Evolutionary conservation across 257 asterid species (phyloP).

Genomic region (Euphrasia confusa): DNA sequence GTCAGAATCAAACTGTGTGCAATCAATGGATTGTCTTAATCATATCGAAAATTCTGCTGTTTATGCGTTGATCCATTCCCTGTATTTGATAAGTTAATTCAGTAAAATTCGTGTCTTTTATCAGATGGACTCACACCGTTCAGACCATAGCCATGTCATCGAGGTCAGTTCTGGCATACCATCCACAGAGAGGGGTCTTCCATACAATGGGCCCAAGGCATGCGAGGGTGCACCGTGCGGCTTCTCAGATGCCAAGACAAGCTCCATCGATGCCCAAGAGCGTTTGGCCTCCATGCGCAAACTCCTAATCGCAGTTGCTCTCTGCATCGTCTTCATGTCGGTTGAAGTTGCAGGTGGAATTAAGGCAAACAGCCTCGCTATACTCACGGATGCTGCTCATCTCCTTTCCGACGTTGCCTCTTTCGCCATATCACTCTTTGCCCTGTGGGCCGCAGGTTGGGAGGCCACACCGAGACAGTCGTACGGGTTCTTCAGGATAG

Average conservation of each 20-base stretch:
- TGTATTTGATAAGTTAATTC: background rate
- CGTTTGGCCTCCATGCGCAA: conserved; percentile 72
- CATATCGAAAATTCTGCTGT: background rate
- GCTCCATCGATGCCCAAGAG: conserved; percentile 62
- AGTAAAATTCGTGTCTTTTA: background rate
- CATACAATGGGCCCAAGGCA: conserved; percentile 38
- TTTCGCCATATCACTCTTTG: conserved; percentile 80
- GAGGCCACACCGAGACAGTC: conserved; percentile 93
- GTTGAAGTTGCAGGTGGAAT: conserved; percentile 82
- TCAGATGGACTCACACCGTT: conserved; percentile 59
- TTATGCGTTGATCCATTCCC: background rate
- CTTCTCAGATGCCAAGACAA: conserved; percentile 58
- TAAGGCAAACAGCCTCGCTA: conserved; percentile 87
- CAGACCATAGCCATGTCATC: conserved; percentile 44
- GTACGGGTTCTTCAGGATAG: conserved; percentile 84
- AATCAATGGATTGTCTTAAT: background rate
- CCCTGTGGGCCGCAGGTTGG: conserved; percentile 98
- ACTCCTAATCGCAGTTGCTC: conserved; percentile 56
- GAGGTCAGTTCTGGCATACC: conserved; percentile 43
- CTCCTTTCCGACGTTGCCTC: conserved; percentile 89
- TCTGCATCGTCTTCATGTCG: conserved; percentile 73
- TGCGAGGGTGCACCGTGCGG: conserved; percentile 83
- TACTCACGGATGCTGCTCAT: conserved; percentile 88
- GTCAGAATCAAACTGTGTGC: background rate
- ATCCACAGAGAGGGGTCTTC: conserved; percentile 31